Evolutionary conservation across 768 basidiomycete genomes (phyloP), one percentile per base, ranked within the genome.

Genomic region (Suillus fuscotomentosus): DNA sequence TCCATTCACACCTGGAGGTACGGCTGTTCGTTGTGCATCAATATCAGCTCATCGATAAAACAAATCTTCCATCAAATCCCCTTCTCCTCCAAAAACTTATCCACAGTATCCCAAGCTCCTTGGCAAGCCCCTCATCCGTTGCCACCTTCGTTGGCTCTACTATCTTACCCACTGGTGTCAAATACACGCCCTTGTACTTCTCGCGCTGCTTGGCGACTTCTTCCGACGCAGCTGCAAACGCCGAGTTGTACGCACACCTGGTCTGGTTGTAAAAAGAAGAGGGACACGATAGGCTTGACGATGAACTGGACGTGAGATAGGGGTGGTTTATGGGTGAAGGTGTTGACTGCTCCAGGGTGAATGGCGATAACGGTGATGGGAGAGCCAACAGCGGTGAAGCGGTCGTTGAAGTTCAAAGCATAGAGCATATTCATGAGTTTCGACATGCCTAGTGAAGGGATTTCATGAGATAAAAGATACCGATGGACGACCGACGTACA

Each of bases 371-470:
- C 75, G 0, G 70, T 76, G 39, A 79, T 74, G 0, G 65, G 56
- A 0, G 76, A 68, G 17, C 70, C 73, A 43, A 73, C 70, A 0
- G 68, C 70, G 51, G 81, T 77, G 36, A 88, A 72, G 24, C 71
- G n/a, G 81, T 41, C 75, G 76, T 63, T 88, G 86, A 20, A 89
- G 73, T 66, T 83, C 78, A 77, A 80, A 1, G 80, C 81, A 65
- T 80, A 86, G 20, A 88, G 76, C 38, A 83, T 72, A 57, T 78
- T 79, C 20, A 82, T 79, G n/a, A 87, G 72, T 70, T 89, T 88
- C 55, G 83, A 76, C 42, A 79, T 71, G 0, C 70, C 88, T 88
- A n/a, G 31, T 7, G 24, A 53, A 11, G 10, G 10, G 10, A 64
- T 34, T 31, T 56, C 22, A 10, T 9, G 6, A 66, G 39, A 63